Conservation (phyloP, 1,284 basidiomycete species). For the Wolfiporia cocos region DNA sequence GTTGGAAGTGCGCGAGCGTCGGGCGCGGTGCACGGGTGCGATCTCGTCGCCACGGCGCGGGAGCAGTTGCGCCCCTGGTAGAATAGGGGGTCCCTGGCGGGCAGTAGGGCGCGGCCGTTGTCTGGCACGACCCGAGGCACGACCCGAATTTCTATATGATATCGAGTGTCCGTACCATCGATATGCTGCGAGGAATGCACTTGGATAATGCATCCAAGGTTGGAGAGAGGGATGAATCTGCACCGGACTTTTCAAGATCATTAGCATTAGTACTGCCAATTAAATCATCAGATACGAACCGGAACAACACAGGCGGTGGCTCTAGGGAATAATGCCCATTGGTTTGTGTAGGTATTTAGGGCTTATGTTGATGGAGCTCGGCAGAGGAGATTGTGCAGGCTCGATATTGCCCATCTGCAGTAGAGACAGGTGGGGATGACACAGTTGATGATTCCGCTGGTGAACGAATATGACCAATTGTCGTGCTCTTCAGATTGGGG, state of each 20-base stretch:
- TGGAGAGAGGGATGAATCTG: constrained; percentile 14
- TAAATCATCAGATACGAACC: constrained; percentile 12
- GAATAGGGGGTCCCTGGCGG: too few species aligned
- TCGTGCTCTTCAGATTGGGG: constrained; percentile 10
- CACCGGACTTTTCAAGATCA: constrained; percentile 7
- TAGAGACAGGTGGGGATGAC: constrained; percentile 16
- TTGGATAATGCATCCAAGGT: constrained; percentile 24
- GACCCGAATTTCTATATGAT: too few species aligned
- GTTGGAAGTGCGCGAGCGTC: too few species aligned
- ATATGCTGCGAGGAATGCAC: constrained; percentile 30
- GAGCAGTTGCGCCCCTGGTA: too few species aligned
- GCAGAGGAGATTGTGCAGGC: constrained; percentile 19
- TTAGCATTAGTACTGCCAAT: too few species aligned
- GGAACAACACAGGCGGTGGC: constrained; percentile 14
- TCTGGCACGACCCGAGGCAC: too few species aligned
- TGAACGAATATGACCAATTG: constrained; percentile 16
- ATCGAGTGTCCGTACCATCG: constrained; percentile 30
- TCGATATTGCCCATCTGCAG: constrained; percentile 19
- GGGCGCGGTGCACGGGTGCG: too few species aligned
- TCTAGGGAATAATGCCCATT: constrained; percentile 14
- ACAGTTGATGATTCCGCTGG: constrained; percentile 24
- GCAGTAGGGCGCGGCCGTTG: too few species aligned
- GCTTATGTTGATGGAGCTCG: constrained; percentile 17
- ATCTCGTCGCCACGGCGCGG: too few species aligned
- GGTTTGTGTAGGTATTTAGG: constrained; percentile 18